Evolutionary conservation across 768 basidiomycete species (phyloP).

Genomic region (Candolleomyces efflorescens): DNA sequence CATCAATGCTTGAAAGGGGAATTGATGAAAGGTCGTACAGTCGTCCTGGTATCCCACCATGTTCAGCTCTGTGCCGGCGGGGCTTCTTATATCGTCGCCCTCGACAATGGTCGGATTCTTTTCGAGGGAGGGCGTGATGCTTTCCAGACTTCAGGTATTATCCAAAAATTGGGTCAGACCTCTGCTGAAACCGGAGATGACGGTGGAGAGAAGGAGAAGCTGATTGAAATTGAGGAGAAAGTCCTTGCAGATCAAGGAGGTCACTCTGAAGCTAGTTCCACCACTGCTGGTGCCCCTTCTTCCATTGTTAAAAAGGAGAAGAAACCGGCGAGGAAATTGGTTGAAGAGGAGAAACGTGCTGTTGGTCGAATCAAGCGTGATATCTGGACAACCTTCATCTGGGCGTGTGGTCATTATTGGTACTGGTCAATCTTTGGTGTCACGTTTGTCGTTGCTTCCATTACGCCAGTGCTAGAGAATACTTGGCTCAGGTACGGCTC

Average conservation of each 20-base stretch:
- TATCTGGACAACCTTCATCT: conserved; percentile 51
- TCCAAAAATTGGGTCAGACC: conserved; percentile 50
- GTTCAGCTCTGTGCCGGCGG: conserved; percentile 82
- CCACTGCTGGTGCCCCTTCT: conserved; percentile 31
- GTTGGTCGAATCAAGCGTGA: conserved; percentile 63
- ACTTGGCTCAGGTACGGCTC: conserved; percentile 55
- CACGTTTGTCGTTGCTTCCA: conserved; percentile 50
- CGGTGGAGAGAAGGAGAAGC: conserved; percentile 42
- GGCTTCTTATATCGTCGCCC: conserved; percentile 76
- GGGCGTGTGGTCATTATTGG: conserved; percentile 39
- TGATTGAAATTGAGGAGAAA: conserved; percentile 38
- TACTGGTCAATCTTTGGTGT: conserved; percentile 59
- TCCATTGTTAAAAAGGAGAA: conserved; percentile 24
- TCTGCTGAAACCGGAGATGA: conserved; percentile 42
- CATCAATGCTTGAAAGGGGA: conserved; percentile 80
- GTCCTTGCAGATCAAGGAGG: conserved; percentile 41
- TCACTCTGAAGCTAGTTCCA: conserved; percentile 36
- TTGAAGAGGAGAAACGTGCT: conserved; percentile 82
- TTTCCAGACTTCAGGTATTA: conserved; percentile 65
- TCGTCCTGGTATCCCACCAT: conserved; percentile 94
- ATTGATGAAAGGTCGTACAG: conserved; percentile 74
- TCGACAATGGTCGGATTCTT: conserved; percentile 76
- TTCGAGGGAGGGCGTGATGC: conserved; percentile 64
- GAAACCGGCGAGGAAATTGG: conserved; percentile 65
- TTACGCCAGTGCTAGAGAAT: conserved; percentile 68